Percentiles rank a stretch among this genome's conserved stretches.
Evolutionary conservation across 495 filamentous ascomycete species (phyloP).

Genomic region (Podospora anserina): DNA sequence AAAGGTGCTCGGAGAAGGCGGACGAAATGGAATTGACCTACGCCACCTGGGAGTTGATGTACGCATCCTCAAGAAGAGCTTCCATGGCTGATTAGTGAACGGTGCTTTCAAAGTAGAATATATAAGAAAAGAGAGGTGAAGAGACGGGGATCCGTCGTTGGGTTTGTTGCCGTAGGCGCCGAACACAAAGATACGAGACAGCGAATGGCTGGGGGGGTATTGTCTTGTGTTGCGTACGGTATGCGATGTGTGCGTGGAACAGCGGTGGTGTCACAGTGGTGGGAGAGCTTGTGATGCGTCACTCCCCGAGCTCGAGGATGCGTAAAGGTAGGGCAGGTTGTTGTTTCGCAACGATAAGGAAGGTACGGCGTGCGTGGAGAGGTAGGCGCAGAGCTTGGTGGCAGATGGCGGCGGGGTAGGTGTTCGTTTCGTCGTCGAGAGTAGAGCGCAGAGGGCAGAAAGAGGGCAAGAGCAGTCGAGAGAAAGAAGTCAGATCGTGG

Average conservation of each 20-base stretch:
- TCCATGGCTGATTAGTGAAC: slow-evolving; percentile 25
- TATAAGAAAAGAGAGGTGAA: neutral
- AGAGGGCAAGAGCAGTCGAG: slow-evolving; percentile 22
- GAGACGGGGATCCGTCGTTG: neutral
- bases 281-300: slow-evolving; percentile 8
- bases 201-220: neutral
- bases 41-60: slow-evolving; percentile 46
- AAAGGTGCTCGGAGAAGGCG: neutral
- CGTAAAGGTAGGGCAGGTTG: neutral
- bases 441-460: slow-evolving; percentile 6
- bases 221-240: neutral
- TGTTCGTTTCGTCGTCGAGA: neutral
- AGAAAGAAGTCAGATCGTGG: neutral
- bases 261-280: slow-evolving; percentile 10
- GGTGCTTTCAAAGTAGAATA: neutral
- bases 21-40: slow-evolving; percentile 26
- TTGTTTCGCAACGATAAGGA: neutral
- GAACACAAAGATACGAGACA: neutral
- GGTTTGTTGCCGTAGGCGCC: neutral
- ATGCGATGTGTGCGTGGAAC: slow-evolving; percentile 3
- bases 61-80: slow-evolving; percentile 45
- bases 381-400: neutral
- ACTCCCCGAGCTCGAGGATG: neutral
- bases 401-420: neutral
- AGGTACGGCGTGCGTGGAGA: neutral